Base-by-base conservation (phyloP, 495 filamentous ascomycete genomes). In the Trichoderma virens region DNA sequence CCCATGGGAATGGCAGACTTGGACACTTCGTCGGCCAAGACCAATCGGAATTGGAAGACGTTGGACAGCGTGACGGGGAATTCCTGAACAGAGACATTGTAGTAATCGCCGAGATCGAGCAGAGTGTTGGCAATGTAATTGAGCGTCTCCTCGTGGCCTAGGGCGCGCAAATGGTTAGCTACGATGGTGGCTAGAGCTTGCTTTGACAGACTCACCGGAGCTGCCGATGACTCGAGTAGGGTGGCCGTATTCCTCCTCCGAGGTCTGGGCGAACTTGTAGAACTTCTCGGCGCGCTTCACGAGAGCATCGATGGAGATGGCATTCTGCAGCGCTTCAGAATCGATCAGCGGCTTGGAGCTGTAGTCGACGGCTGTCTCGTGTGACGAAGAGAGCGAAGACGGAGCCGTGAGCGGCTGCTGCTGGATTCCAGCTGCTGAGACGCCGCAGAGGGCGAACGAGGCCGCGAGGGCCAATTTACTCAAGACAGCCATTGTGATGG, bases 211-310 rank as follows among this genome's bases (percentile, higher is more conserved):
- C 74, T 61, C 77, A 83, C 85, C 85, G 65, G 77, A 67, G 64
- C 83, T 85, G 27, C 85, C 85, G 66, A 88, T 87, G 20, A 88
- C 85, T 62, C 85, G 77, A 3, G 85, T 88, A 3, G 85, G 85
- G 64, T 85, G 85, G 64, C 78, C 78, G 71, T 82, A 87, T 61
- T 86, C 82, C 14, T 79, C 72, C 54, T 80, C 70, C 14, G 79
- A 77, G 27, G 78, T 70, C 67, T 84, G 74, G 11, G 85, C 85
- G 65, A 87, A 78, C 51, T 78, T 68, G 70, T 79, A 88, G 18
- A 88, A 78, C 14, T 79, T 69, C 65, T 85, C 76, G 45, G 85
- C 84, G 56, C 82, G 77, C 13, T 71, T 70, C 7, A 85, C 66
- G 25, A 88, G 83, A 32, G 75, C 79, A 23, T 82, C 76, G 56